Base-by-base conservation (phyloP, 192 early-diverging fungal genomes). In the Diversispora epigaea region DNA sequence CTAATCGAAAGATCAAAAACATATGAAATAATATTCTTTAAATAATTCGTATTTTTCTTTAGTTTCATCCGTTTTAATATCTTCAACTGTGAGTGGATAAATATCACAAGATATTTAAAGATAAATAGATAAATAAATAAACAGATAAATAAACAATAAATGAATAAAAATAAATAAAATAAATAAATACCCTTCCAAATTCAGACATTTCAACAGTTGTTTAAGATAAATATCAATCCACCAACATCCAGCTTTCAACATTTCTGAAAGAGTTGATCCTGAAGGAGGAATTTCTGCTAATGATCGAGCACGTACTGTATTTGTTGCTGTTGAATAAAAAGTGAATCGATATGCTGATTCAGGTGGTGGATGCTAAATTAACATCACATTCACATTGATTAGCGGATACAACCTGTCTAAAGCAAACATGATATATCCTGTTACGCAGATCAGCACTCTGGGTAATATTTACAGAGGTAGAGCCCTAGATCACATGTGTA, bases 41-140 rank as follows among this genome's bases (percentile, higher is more conserved):
- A 93, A 96, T 4, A 89, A 80, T 80, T 99, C 96, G 67, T 94
- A 94, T 76, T 98, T 98, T 83, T 99, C 98, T 15, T 96, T 86
- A n/a, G 89, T 88, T 69, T 95, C 92, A 41, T 93, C 89, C 19
- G 88, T 91, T 46, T 85, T 77, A 63, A 99, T 97, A 76, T 99
- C 98, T 84, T 99, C 95, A 19, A 86, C 75, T 2, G 92, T 93
- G 43, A 93, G 81, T 11, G 93, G 92, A 80, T 95, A 92, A 40
- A 93, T 84, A 49, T 82, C 84, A 78, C n/a, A 95, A 90, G 25
- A 89, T 75, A 69, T 91, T 76, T 50, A 32, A 32, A 32, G 25
- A 32, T 32, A 32, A 32, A 32, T n/a, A n/a, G 25, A 32, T 32
- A 32, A 44, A 2, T 11, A 43, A 39, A 64, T 46, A 6, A 12